phyloP scores from a whole-genome alignment of 1,284 basidiomycete species.

The Phenoliferia sp. region DNA sequence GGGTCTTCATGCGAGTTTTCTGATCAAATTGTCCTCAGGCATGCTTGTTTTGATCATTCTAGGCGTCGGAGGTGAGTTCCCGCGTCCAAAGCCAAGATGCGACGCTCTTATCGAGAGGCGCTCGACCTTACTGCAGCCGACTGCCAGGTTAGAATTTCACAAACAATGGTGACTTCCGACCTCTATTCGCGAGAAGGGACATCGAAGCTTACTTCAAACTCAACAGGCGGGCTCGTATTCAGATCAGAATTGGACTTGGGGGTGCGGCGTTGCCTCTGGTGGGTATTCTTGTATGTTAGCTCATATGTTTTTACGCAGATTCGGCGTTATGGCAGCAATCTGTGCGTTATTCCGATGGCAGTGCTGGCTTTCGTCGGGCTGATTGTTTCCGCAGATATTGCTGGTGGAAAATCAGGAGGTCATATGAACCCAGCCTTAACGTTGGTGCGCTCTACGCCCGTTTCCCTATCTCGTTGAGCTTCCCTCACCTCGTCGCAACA shows the following conservation, averaged over 20 bases:
- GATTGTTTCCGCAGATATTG: constrained; percentile 4
- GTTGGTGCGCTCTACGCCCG: constrained; percentile 5
- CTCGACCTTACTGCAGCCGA: not conserved
- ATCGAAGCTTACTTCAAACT: too few relatives aligned
- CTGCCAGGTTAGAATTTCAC: constrained; percentile 25
- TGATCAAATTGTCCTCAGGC: too few relatives aligned
- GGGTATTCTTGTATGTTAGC: too few relatives aligned
- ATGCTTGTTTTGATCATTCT: constrained; percentile 26
- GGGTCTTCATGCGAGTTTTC: too few relatives aligned
- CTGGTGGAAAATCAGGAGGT: constrained; percentile 30
- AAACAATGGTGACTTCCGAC: not conserved
- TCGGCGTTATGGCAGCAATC: constrained; percentile 18
- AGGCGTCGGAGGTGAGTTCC: constrained; percentile 19
- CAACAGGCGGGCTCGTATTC: constrained; percentile 8
- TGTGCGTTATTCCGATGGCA: not conserved
- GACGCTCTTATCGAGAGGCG: not conserved
- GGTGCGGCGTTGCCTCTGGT: too few relatives aligned
- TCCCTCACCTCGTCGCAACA: not conserved
- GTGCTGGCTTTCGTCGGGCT: not conserved
- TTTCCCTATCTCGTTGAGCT: constrained; percentile 10
- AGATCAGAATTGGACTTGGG: constrained; percentile 18
- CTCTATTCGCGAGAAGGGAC: too few relatives aligned
- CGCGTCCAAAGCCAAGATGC: not conserved
- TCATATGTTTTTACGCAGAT: too few relatives aligned
- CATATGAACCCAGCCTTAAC: constrained; percentile 37